Evolutionary conservation across 257 asterid genomes (phyloP).

Genomic region (Jaltomata sinuosa): DNA sequence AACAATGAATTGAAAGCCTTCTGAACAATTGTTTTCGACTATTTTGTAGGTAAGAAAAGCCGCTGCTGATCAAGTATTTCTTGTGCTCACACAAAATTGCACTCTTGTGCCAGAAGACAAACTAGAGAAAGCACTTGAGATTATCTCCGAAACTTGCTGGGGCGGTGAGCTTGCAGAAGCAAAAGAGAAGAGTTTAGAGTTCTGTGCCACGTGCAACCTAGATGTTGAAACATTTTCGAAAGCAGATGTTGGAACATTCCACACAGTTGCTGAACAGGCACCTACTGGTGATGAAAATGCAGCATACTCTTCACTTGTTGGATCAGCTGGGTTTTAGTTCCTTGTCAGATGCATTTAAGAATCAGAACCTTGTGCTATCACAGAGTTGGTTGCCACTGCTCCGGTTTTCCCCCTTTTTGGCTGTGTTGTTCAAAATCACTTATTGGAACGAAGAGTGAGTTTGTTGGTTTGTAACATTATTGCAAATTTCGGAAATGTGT

Average conservation of each 20-base stretch:
- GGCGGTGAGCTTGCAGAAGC: constrained; percentile 79
- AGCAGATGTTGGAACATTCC: constrained; percentile 8
- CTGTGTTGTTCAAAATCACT: background rate
- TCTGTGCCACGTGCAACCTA: constrained; percentile 44
- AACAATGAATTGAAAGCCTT: background rate
- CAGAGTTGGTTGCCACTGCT: background rate
- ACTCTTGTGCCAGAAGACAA: constrained; percentile 50
- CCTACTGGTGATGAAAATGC: constrained; percentile 63
- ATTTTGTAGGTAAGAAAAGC: constrained; percentile 61
- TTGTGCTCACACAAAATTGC: constrained; percentile 64
- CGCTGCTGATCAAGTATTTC: constrained; percentile 77
- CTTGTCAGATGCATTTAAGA: background rate
- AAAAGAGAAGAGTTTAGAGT: constrained; percentile 46
- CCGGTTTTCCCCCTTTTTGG: background rate
- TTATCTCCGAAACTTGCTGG: constrained; percentile 85
- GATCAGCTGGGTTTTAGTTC: constrained; percentile 74
- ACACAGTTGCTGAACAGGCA: constrained; percentile 17
- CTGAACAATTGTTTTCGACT: background rate
- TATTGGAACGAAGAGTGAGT: background rate
- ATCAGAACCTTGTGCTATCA: background rate
- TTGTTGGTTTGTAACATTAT: background rate
- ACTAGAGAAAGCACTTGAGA: constrained; percentile 56
- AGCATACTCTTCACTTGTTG: constrained; percentile 78
- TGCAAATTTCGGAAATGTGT: background rate
- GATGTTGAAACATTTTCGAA: constrained; percentile 22